Percentiles rank a stretch among this genome's conserved stretches.
phyloP scores from a whole-genome alignment of 768 basidiomycete species.

The Lactarius vividus region DNA sequence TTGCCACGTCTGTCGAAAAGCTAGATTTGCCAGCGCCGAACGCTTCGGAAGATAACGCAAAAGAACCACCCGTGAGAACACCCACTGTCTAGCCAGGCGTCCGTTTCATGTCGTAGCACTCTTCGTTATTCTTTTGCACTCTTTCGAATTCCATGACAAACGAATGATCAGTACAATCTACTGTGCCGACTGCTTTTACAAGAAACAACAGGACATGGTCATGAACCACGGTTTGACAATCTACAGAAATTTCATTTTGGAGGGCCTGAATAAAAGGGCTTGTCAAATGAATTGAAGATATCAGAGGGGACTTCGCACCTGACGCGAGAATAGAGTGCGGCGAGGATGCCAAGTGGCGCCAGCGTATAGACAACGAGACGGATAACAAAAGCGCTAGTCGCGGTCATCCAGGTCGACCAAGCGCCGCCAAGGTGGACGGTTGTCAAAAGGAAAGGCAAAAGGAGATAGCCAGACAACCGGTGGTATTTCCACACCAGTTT shows the following conservation, averaged over 20 bases:
- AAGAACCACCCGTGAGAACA: neutral
- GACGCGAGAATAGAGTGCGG: constrained; percentile 34
- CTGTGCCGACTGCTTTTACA: neutral
- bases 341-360: constrained; percentile 31
- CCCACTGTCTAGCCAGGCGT: neutral
- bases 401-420: constrained; percentile 59
- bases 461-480: constrained; percentile 69
- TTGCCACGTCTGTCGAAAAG: neutral
- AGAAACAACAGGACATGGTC: neutral
- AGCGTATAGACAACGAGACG: constrained; percentile 31
- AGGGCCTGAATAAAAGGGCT: constrained; percentile 7
- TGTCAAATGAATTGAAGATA: neutral
- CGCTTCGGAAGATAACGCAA: neutral
- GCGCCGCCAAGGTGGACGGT: constrained; percentile 70
- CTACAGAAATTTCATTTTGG: constrained; percentile 23
- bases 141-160: neutral
- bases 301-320: constrained; percentile 12
- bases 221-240: neutral
- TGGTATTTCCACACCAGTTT: constrained; percentile 85
- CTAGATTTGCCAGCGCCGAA: neutral
- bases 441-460: constrained; percentile 58
- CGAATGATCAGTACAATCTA: neutral
- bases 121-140: neutral
- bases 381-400: constrained; percentile 36
- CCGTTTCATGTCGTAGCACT: neutral